Base-by-base conservation (phyloP, 768 basidiomycete species). In the Boletus subcaerulescens region DNA sequence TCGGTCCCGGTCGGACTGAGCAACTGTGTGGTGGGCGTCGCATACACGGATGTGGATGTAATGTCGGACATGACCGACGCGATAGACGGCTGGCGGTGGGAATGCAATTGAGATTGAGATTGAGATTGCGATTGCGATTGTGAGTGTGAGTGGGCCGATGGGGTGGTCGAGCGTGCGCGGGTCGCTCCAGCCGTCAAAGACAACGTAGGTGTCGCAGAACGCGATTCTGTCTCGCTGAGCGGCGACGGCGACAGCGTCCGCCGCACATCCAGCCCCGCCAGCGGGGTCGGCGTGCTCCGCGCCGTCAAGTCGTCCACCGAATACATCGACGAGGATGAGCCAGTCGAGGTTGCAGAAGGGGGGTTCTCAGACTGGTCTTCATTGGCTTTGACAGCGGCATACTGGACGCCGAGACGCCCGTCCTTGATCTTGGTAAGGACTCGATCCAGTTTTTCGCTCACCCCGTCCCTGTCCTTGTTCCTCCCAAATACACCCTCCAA, bases 401-500 rank as follows among this genome's bases (percentile, higher is more conserved):
- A 71, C 31, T 72, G 72, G 4, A 55, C 57, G 0, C 75, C 76
- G 24, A 74, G 74, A 58, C 80, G 83, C 38, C 80, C 85, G 55
- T 77, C 84, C 72, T 84, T 84, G 65, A 91, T 86, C 74, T 88
- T 89, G 70, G 78, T 82, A 46, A 91, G 76, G 11, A 91, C 85
- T 4, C 89, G 80, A 54, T 89, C 84, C 14, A 91, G 73, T 62
- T 85, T 89, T 52, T 88, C 88, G 20, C 80, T 83, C 13, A 83
- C 70, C 3, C 78, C 83, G 42, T 86, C 85, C 57, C 76, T 80
- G 50, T 86, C 84, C 57, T 74, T 81, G 55, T 79, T 80, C 29
- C 78, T 77, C 24, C 77, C 81, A 58, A 82, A 74, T 5, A 86
- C 84, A 18, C 84, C 84, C 64, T 88, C 84, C 38, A 93, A 70